Evolutionary conservation across 306 rosid species (phyloP), one percentile per base, ranked within the genome.

Genomic region (Elaeagnus macrophylla): DNA sequence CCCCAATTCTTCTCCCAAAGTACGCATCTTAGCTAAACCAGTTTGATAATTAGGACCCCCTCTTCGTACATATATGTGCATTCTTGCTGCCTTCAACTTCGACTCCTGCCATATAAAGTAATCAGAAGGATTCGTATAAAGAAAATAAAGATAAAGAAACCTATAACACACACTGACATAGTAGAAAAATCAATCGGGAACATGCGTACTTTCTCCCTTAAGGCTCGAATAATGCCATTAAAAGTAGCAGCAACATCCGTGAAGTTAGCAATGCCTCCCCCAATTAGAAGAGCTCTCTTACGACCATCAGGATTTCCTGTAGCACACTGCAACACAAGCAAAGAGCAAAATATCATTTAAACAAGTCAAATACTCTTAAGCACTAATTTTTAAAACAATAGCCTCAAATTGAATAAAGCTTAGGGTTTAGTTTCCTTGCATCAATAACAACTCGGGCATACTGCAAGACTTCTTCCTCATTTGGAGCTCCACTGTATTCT

Each of bases 401-500:
- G n/a, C 52, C 40, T 55, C 10, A 59, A 77, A 54, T 56, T 56
- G 19, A 48, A 57, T 8, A 39, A 51, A 13, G 37, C 42, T 37
- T 56, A 4, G 51, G 45, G 35, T 11, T 41, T 55, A 5, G 53
- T 55, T 60, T 42, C 18, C 75, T 77, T 77, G 83, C 96, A 75
- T 88, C 96, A 57, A 88, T 52, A 61, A 88, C 79, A 9, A 84
- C 94, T 77, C 94, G 75, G 7, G 96, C 94, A 75, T 88, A 88
- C 61, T 88, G 96, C 84, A 88, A 70, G 46, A 88, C 96, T 74
- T 88, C 96, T 39, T 84, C 96, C 75, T 88, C 94, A 37, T 88
- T 88, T 59, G 96, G 96, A 67, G 96, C 94, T 65, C 96, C 96
- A 73, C 96, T 88, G 52, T 88, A 84, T 69, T 88, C 96, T 9